Percentiles rank a stretch among this genome's conserved stretches.
Evolutionary conservation across 2,329 filamentous ascomycete species (phyloP).

Genomic region (Coccinonectria pachysandricola): DNA sequence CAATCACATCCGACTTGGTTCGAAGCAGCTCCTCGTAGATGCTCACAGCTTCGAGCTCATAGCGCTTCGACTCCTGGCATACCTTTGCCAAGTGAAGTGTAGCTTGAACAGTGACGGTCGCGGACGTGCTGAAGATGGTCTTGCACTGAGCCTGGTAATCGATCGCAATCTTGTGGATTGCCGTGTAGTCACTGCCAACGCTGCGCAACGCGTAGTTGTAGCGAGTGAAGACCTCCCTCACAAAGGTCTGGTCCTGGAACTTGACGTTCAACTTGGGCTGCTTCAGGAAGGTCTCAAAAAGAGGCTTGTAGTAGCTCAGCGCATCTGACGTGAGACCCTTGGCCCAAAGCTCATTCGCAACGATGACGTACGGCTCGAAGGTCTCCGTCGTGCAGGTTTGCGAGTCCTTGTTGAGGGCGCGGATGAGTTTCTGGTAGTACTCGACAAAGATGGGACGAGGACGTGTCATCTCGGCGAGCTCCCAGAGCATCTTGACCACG

Average conservation of each 20-base stretch:
- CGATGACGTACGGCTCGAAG: slow-evolving; percentile 26
- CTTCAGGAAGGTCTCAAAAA: slow-evolving; percentile 28
- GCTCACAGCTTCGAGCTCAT: slow-evolving; percentile 23
- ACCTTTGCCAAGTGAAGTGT: slow-evolving; percentile 25
- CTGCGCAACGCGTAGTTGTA: slow-evolving; percentile 26
- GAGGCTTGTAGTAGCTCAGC: slow-evolving; percentile 21
- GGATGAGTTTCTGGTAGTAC: slow-evolving; percentile 28
- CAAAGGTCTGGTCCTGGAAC: slow-evolving; percentile 23
- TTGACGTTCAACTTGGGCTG: slow-evolving; percentile 21
- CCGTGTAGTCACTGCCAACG: slow-evolving; percentile 19
- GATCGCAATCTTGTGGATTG: slow-evolving; percentile 23
- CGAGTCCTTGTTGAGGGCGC: slow-evolving; percentile 26
- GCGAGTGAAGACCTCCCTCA: slow-evolving; percentile 22
- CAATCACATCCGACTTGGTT: slow-evolving; percentile 20
- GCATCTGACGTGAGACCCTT: slow-evolving; percentile 28
- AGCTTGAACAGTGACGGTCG: slow-evolving; percentile 26
- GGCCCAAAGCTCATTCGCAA: slow-evolving; percentile 27
- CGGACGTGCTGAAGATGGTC: slow-evolving; percentile 22
- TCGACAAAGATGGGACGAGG: slow-evolving; percentile 26
- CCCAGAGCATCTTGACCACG: slow-evolving; percentile 27
- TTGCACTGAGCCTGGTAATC: slow-evolving; percentile 25
- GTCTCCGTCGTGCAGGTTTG: slow-evolving; percentile 24
- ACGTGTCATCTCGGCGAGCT: slow-evolving; percentile 24
- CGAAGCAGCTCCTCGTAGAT: slow-evolving; percentile 28
- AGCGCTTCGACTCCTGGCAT: slow-evolving; percentile 26